Percentiles rank a stretch among this genome's conserved stretches.
These are phyloP conservation scores for Ophiostoma montium DNA, from an alignment of 2,329 filamentous ascomycete genomes.

Conservation along the genomic window DNA sequence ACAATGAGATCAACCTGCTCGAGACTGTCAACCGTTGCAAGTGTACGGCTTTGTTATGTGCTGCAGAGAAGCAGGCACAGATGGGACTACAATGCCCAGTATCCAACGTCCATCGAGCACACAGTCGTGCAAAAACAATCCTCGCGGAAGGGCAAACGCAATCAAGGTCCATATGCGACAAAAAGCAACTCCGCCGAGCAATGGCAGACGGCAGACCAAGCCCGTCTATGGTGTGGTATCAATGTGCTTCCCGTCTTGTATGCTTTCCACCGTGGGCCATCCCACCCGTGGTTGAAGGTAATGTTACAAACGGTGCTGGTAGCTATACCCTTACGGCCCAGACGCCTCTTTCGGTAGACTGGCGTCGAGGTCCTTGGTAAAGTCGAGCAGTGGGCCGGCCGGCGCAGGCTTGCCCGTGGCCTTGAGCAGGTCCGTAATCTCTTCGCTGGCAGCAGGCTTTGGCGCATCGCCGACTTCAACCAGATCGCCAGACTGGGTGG, in stretches of 20 bases:
- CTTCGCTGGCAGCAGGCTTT: constrained; percentile 13
- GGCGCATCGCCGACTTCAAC: constrained; percentile 41
- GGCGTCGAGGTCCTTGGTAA: constrained; percentile 33
- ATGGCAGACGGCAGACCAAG: neutral
- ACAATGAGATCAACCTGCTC: too few relatives aligned
- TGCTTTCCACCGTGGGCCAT: neutral
- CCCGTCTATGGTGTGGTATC: neutral
- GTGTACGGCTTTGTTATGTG: too few relatives aligned
- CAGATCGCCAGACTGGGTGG: constrained; percentile 25
- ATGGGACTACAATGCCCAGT: too few relatives aligned
- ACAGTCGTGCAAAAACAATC: too few relatives aligned
- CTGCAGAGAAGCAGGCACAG: too few relatives aligned
- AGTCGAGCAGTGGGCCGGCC: constrained; percentile 40
- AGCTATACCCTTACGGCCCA: too few relatives aligned
- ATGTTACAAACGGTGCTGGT: too few relatives aligned
- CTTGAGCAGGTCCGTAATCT: constrained; percentile 30
- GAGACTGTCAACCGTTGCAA: too few relatives aligned
- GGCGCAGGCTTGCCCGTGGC: constrained; percentile 31
- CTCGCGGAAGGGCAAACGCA: neutral
- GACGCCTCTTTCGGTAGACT: neutral
- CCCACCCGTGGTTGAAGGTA: neutral
- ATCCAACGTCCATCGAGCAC: too few relatives aligned
- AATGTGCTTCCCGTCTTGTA: neutral
- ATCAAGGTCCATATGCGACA: too few relatives aligned
- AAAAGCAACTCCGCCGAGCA: neutral